These are phyloP conservation scores for Favolaschia claudopus DNA, from an alignment of 768 basidiomycete genomes.

Conservation along the genomic window DNA sequence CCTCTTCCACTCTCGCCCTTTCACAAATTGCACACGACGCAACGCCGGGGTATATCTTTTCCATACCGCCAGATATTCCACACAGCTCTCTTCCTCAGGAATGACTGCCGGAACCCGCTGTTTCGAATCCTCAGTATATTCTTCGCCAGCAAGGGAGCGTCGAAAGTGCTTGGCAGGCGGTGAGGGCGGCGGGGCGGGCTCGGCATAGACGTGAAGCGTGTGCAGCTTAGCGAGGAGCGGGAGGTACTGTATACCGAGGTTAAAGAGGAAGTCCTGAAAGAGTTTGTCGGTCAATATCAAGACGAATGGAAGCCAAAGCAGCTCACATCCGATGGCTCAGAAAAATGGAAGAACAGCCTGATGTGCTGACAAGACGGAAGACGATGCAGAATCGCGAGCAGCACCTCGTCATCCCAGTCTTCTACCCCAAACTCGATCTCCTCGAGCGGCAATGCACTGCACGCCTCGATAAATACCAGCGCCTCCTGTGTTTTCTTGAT, in stretches of 20 bases:
- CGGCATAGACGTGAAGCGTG: neutral
- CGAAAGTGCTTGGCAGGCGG: neutral
- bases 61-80: neutral
- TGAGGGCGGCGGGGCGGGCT: neutral
- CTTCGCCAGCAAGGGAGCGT: neutral
- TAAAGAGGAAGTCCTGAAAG: neutral
- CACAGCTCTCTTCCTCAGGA: neutral
- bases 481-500: too few species aligned
- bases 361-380: neutral
- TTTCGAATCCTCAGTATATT: neutral
- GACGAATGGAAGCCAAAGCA: neutral
- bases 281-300: neutral
- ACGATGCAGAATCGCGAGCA: conserved; percentile 6
- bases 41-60: neutral
- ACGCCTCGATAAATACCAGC: too few species aligned
- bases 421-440: neutral
- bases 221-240: neutral
- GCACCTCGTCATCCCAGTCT: neutral
- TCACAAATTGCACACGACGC: neutral
- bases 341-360: neutral
- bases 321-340: neutral
- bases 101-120: neutral
- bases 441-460: too few species aligned
- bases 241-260: neutral
- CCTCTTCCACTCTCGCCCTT: too few species aligned